Evolutionary conservation across 2,329 filamentous ascomycete species (phyloP).

Genomic region (Sphaerulina musiva): DNA sequence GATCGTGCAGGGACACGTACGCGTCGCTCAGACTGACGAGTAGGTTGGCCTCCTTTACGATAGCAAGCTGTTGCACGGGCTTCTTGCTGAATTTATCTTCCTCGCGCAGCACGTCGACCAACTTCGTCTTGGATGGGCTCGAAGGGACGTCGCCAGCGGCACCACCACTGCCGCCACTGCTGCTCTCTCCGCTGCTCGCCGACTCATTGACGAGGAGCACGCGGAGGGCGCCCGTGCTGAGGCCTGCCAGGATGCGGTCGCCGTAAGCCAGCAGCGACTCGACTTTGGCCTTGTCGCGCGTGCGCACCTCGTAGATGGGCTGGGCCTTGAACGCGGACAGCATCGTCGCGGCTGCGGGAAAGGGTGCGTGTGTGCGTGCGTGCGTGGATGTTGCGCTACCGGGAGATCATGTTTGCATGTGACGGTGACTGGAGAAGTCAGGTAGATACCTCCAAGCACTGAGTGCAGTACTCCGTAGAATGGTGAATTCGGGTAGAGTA

Average conservation of each 20-base stretch:
- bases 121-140: slow-evolving; percentile 32
- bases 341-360: slow-evolving; percentile 35
- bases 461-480: too few relatives aligned
- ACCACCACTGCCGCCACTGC: background rate
- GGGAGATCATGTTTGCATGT: slow-evolving; percentile 1
- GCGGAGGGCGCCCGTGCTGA: slow-evolving; percentile 81
- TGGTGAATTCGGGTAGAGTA: too few relatives aligned
- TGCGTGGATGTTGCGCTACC: slow-evolving; percentile 1
- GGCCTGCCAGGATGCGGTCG: slow-evolving; percentile 82
- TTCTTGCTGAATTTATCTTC: slow-evolving; percentile 89
- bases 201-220: slow-evolving; percentile 83
- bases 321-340: slow-evolving; percentile 95
- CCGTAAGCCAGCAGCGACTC: slow-evolving; percentile 91
- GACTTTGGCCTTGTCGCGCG: slow-evolving; percentile 93
- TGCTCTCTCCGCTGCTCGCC: slow-evolving; percentile 26
- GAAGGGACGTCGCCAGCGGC: slow-evolving; percentile 32
- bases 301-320: slow-evolving; percentile 92
- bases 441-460: too few relatives aligned
- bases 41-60: slow-evolving; percentile 90
- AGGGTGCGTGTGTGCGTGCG: background rate
- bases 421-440: background rate
- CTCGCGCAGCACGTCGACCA: slow-evolving; percentile 81
- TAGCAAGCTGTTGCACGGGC: slow-evolving; percentile 85
- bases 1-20: slow-evolving; percentile 81
- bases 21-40: slow-evolving; percentile 87